Evolutionary conservation across 208 protist genomes (phyloP), one percentile per base, ranked within the genome.

Genomic region (Trypanosoma brucei): DNA sequence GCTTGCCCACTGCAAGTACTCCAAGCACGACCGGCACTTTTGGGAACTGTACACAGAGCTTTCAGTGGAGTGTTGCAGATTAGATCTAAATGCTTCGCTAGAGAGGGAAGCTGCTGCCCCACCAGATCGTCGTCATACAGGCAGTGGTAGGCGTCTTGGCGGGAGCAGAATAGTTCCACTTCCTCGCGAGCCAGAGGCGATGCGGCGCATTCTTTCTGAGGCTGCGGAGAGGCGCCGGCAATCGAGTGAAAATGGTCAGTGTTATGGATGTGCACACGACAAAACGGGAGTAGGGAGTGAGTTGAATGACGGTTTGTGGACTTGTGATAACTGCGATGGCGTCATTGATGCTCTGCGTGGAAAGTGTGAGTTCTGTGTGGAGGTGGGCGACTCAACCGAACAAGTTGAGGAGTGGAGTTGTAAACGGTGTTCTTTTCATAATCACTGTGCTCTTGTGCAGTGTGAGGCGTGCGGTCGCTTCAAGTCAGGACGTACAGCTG

Each of bases 11-110:
- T 92, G 82, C 59, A 57, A 67, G 33, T 65, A 82, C 61, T 78
- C 74, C 0, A 70, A 62, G 36, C 90, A 95, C 60, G 69, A 92
- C 56, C 70, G 72, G 45, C 45, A 71, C 4, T 95, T 95, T 59
- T 93, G 86, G 84, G 55, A 72, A 42, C 74, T 92, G 6, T 91
- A 93, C 65, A 73, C 88, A 42, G 56, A 92, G 30, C 72, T 95
- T 3, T 79, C 91, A 13, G 59, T 64, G 14, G 84, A 95, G 65
- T 91, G 84, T 57, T 86, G 92, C 57, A 75, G 62, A 35, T 58
- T 89, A 14, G 82, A 95, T 37, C 44, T 85, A 46, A 45, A 59
- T 3, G 73, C 88, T 45, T 69, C 83, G 0, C 59, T 62, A 42
- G 62, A 71, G 14, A 72, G 75, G 7, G 59, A 54, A 46, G 52